phyloP scores from a whole-genome alignment of 345 rosid genomes.

The Hibiscus mutabilis region DNA sequence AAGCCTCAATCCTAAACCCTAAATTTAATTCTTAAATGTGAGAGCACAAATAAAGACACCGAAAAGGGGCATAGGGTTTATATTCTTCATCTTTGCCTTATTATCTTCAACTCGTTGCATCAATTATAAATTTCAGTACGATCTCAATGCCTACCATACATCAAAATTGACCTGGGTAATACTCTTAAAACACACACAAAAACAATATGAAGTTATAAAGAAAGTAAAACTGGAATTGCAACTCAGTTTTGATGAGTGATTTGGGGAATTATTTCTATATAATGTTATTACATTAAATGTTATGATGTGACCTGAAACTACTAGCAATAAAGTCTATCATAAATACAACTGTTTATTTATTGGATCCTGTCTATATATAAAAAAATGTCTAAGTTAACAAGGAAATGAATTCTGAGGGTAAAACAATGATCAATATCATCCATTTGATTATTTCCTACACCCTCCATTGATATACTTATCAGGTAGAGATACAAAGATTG shows the following conservation, averaged over 20 bases:
- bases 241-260: neutral
- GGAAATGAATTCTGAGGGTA: neutral
- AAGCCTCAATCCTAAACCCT: too few species aligned
- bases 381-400: neutral
- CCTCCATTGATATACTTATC: neutral
- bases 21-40: too few species aligned
- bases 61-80: too few species aligned
- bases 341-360: constrained; percentile 18
- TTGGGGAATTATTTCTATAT: neutral
- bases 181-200: too few species aligned
- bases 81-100: too few species aligned
- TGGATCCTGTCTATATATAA: neutral
- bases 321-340: constrained; percentile 39
- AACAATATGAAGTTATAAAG: too few species aligned
- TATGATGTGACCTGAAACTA: constrained; percentile 40
- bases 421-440: constrained; percentile 3
- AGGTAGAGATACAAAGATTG: neutral
- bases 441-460: neutral
- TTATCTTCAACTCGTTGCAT: too few species aligned
- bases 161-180: too few species aligned
- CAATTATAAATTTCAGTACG: too few species aligned
- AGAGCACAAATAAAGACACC: too few species aligned
- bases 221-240: neutral
- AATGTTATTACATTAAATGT: too few species aligned
- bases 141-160: too few species aligned